phyloP scores from a whole-genome alignment of 345 rosid species.

The Brassica napus region DNA sequence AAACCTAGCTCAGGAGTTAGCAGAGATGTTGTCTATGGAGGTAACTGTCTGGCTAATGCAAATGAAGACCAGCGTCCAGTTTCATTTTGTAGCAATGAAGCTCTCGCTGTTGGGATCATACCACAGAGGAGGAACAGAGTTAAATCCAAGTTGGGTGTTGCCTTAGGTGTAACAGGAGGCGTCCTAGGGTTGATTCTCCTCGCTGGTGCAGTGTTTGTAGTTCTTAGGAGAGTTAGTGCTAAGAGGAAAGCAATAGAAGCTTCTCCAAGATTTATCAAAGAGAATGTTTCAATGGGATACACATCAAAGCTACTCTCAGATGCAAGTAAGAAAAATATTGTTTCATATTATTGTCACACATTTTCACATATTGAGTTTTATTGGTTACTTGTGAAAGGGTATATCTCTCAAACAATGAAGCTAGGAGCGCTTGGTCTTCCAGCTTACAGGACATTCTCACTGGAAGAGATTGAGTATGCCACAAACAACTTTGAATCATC shows the following conservation, averaged over 20 bases:
- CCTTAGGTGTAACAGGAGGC: slow-evolving; percentile 59
- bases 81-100: slow-evolving; percentile 75
- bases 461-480: slow-evolving; percentile 86
- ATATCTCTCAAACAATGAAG: slow-evolving; percentile 86
- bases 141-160: slow-evolving; percentile 45
- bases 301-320: slow-evolving; percentile 78
- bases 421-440: slow-evolving; percentile 87
- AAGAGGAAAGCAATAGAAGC: slow-evolving; percentile 40
- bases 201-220: slow-evolving; percentile 50
- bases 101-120: slow-evolving; percentile 85
- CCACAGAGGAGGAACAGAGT: slow-evolving; percentile 48
- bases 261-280: slow-evolving; percentile 60
- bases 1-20: slow-evolving; percentile 44
- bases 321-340: slow-evolving; percentile 63
- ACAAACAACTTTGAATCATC: slow-evolving; percentile 81
- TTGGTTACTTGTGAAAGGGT: slow-evolving; percentile 52
- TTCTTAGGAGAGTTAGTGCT: slow-evolving; percentile 45
- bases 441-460: slow-evolving; percentile 75
- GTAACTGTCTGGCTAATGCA: slow-evolving; percentile 62
- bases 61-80: slow-evolving; percentile 63
- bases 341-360: background rate
- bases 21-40: slow-evolving; percentile 49
- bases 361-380: slow-evolving; percentile 5
- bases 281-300: slow-evolving; percentile 72
- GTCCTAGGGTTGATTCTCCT: slow-evolving; percentile 57